Percentiles rank a stretch among this genome's conserved stretches.
phyloP scores from a whole-genome alignment of 2,329 filamentous ascomycete species.

The Fragosphaeria purpurea region DNA sequence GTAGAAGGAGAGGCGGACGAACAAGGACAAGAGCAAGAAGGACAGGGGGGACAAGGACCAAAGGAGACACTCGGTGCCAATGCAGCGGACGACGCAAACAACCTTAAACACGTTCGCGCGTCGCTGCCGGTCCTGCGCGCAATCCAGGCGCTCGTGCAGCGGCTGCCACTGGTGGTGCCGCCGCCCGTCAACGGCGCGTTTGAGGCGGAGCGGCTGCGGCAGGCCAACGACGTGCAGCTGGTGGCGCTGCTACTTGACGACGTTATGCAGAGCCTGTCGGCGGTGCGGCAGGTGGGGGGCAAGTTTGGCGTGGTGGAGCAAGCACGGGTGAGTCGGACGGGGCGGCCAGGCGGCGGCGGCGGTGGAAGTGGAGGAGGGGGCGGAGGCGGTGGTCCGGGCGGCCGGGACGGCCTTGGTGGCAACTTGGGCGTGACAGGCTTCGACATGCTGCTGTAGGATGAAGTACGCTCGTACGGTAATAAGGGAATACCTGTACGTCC shows the following conservation, averaged over 20 bases:
- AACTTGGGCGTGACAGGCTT: no score
- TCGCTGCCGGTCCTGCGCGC: slow-evolving; percentile 73
- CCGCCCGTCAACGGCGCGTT: slow-evolving; percentile 51
- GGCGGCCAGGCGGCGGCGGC: not conserved
- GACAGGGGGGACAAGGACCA: no score
- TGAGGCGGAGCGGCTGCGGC: slow-evolving; percentile 59
- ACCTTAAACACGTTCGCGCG: slow-evolving; percentile 20
- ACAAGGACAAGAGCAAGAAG: no score
- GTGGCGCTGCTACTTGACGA: slow-evolving; percentile 60
- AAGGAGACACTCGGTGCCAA: not conserved
- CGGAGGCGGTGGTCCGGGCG: not conserved
- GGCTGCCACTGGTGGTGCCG: slow-evolving; percentile 72
- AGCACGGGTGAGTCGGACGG: slow-evolving; percentile 17
- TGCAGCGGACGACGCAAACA: slow-evolving; percentile 29
- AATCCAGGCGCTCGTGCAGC: slow-evolving; percentile 75
- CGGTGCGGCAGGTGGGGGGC: slow-evolving; percentile 62
- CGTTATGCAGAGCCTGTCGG: slow-evolving; percentile 62
- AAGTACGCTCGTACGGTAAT: no score
- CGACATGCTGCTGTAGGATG: no score
- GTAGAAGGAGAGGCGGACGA: slow-evolving; percentile 28
- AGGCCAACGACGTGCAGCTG: slow-evolving; percentile 76
- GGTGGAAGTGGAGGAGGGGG: not conserved
- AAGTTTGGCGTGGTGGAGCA: slow-evolving; percentile 57
- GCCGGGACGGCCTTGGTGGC: not conserved
- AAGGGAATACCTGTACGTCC: no score